phyloP scores from a whole-genome alignment of 441 rosid species.

The Eruca vesicaria region DNA sequence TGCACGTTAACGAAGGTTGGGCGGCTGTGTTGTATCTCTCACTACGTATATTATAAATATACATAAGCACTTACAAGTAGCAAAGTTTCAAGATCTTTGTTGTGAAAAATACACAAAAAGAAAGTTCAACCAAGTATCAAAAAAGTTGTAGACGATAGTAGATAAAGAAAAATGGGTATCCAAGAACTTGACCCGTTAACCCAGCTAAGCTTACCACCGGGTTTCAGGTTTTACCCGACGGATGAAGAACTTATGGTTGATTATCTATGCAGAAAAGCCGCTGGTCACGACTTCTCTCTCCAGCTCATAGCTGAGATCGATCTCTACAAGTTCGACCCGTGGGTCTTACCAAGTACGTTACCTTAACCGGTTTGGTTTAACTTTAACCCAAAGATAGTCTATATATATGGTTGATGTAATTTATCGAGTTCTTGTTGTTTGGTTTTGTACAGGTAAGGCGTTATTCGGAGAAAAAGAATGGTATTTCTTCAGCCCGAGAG shows the following conservation, averaged over 20 bases:
- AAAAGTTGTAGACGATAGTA: constrained; percentile 3
- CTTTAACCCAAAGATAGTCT: not conserved
- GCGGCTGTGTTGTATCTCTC: constrained; percentile 12
- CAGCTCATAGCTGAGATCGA: constrained; percentile 81
- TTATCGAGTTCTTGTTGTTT: not conserved
- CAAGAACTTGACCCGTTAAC: constrained; percentile 61
- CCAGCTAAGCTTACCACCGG: constrained; percentile 91
- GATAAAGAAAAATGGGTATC: constrained; percentile 53
- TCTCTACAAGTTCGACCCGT: constrained; percentile 89
- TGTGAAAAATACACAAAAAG: not conserved
- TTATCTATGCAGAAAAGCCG: constrained; percentile 75
- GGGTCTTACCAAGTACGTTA: constrained; percentile 81
- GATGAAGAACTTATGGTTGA: constrained; percentile 94
- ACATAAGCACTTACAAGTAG: not conserved
- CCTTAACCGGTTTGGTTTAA: not conserved
- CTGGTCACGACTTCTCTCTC: constrained; percentile 65
- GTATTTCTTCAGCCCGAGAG: constrained; percentile 93
- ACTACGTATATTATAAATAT: not conserved
- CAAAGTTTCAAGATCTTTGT: not conserved
- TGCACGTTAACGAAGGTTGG: constrained; percentile 30
- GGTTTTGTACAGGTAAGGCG: constrained; percentile 63
- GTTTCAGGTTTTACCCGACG: constrained; percentile 91
- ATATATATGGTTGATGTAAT: not conserved
- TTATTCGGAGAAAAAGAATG: constrained; percentile 97
- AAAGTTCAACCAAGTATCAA: not conserved